These are phyloP conservation scores for Venturia asperata DNA, from an alignment of 2,329 filamentous ascomycete species.

Conservation along the genomic window DNA sequence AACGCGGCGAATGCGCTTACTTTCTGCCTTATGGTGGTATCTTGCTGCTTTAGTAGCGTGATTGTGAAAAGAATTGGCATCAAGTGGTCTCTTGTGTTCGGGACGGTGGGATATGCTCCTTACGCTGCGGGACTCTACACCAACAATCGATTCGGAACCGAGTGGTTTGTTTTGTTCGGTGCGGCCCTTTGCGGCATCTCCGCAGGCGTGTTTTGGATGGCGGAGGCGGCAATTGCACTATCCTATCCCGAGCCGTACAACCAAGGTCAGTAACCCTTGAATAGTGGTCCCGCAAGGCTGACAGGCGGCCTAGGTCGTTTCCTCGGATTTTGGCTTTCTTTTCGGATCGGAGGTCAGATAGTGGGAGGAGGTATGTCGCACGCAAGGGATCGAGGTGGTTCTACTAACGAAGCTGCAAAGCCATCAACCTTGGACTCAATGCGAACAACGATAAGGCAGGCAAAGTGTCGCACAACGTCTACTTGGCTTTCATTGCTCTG, in stretches of 20 bases:
- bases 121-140: constrained; percentile 65
- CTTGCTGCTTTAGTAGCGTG: constrained; percentile 58
- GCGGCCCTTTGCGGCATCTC: constrained; percentile 63
- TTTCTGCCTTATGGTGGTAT: constrained; percentile 66
- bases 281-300: neutral
- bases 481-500: constrained; percentile 62
- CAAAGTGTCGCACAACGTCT: constrained; percentile 62
- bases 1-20: constrained; percentile 65
- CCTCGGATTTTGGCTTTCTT: constrained; percentile 61
- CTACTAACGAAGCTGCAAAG: constrained; percentile 25
- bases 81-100: constrained; percentile 62
- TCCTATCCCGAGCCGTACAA: constrained; percentile 66
- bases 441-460: constrained; percentile 50
- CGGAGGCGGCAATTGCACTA: constrained; percentile 66
- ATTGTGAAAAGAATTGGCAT: constrained; percentile 63
- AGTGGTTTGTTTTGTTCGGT: constrained; percentile 63
- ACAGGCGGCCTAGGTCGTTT: constrained; percentile 21
- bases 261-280: constrained; percentile 39
- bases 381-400: neutral
- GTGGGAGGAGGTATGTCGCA: constrained; percentile 47
- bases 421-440: constrained; percentile 64
- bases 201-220: constrained; percentile 69
- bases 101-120: constrained; percentile 65
- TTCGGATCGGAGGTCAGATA: constrained; percentile 57
- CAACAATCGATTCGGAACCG: constrained; percentile 61